A percentile compares a stretch with the other conserved stretches of the same genome.
Evolutionary conservation across 148 eudicot species (phyloP).

Genomic region (Rhododendron ferrugineum): DNA sequence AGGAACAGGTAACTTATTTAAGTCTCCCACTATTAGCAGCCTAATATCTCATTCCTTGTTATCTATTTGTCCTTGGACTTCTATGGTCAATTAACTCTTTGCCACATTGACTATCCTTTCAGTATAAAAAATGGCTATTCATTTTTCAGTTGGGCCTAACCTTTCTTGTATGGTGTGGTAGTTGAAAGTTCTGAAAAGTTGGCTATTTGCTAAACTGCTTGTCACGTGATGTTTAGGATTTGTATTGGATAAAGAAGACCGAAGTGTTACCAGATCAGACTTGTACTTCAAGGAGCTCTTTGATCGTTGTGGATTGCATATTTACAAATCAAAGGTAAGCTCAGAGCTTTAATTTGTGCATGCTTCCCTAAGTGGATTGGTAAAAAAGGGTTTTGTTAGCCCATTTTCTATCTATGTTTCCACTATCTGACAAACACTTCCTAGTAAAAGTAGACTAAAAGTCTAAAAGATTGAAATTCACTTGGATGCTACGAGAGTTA

Average conservation of each 20-base stretch:
- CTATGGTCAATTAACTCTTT: background rate
- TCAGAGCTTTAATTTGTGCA: background rate
- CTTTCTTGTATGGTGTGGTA: background rate
- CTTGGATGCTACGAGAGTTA: background rate
- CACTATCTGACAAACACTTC: background rate
- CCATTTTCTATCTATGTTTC: background rate
- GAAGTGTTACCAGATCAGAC: conserved; percentile 87
- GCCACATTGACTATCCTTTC: background rate
- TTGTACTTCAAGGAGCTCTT: conserved; percentile 78
- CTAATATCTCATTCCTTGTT: background rate
- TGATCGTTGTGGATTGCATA: conserved; percentile 69
- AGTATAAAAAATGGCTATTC: background rate
- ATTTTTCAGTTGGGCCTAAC: background rate
- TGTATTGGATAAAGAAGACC: conserved; percentile 84
- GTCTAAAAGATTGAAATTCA: background rate
- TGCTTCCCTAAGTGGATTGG: background rate
- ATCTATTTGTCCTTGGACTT: background rate
- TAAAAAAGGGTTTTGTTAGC: background rate
- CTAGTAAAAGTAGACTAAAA: background rate
- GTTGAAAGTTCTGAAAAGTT: background rate
- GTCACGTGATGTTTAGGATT: conserved; percentile 47
- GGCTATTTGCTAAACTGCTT: background rate
- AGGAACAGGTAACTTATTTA: conserved; percentile 42
- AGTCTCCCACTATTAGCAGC: background rate
- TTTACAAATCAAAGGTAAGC: conserved; percentile 65